Conservation (phyloP, 768 basidiomycete genomes). For the Auricularia sp. region DNA sequence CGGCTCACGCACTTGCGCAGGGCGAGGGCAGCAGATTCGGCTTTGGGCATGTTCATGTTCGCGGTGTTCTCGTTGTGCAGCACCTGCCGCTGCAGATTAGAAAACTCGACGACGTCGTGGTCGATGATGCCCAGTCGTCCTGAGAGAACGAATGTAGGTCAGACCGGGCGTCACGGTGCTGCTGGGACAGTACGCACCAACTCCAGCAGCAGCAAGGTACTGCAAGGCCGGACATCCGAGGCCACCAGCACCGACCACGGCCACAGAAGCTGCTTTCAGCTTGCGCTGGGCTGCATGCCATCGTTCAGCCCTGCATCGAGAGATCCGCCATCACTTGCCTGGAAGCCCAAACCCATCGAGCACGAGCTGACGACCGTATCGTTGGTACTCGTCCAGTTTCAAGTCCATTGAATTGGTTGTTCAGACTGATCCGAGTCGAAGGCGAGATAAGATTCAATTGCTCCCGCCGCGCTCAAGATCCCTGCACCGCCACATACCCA, state of each 20-base stretch:
- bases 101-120: constrained; percentile 77
- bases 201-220: constrained; percentile 85
- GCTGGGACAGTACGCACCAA: constrained; percentile 45
- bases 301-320: background rate
- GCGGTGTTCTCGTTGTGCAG: constrained; percentile 52
- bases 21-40: constrained; percentile 66
- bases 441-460: too few species aligned
- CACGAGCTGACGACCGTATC: constrained; percentile 98
- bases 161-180: background rate
- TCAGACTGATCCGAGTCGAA: too few species aligned
- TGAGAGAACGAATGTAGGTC: constrained; percentile 19
- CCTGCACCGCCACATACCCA: too few species aligned
- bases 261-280: constrained; percentile 62
- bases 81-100: constrained; percentile 91
- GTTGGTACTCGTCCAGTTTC: constrained; percentile 54
- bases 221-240: constrained; percentile 93
- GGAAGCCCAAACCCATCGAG: constrained; percentile 77
- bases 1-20: constrained; percentile 44
- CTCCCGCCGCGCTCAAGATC: too few species aligned
- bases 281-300: constrained; percentile 63
- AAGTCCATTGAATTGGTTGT: constrained; percentile 5
- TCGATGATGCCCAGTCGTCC: constrained; percentile 82
- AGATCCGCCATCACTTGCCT: constrained; percentile 35
- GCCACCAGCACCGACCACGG: constrained; percentile 91
- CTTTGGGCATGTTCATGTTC: constrained; percentile 70